Evolutionary conservation across 495 filamentous ascomycete genomes (phyloP).

Genomic region (Parathielavia appendiculata): DNA sequence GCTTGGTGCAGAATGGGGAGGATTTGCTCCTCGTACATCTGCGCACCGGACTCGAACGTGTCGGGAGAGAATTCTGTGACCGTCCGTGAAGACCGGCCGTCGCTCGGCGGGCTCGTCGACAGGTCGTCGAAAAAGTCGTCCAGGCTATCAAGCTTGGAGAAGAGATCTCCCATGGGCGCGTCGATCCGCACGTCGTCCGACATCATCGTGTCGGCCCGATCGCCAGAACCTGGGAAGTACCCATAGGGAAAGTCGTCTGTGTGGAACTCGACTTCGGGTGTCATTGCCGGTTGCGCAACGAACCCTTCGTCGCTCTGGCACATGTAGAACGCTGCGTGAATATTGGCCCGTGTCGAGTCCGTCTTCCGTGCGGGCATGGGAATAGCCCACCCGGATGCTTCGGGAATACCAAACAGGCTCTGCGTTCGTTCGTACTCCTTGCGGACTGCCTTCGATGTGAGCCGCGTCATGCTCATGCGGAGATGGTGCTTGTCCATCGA

Average conservation of each 20-base stretch:
- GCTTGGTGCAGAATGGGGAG: slow-evolving; percentile 80
- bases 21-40: slow-evolving; percentile 90
- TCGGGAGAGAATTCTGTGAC: slow-evolving; percentile 58
- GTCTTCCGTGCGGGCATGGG: slow-evolving; percentile 89
- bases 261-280: slow-evolving; percentile 87
- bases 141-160: slow-evolving; percentile 83
- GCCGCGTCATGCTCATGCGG: slow-evolving; percentile 91
- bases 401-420: slow-evolving; percentile 93
- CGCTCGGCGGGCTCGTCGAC: slow-evolving; percentile 49
- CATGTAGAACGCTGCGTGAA: slow-evolving; percentile 95
- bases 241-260: slow-evolving; percentile 79
- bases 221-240: slow-evolving; percentile 59
- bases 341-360: slow-evolving; percentile 75
- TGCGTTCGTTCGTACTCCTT: slow-evolving; percentile 94
- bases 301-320: slow-evolving; percentile 54
- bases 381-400: slow-evolving; percentile 93
- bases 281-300: slow-evolving; percentile 61
- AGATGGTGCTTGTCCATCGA: slow-evolving; percentile 90
- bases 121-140: slow-evolving; percentile 88
- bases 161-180: slow-evolving; percentile 70
- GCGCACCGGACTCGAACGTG: slow-evolving; percentile 67
- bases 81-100: slow-evolving; percentile 54
- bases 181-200: slow-evolving; percentile 76
- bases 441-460: slow-evolving; percentile 71
- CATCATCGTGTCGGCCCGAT: slow-evolving; percentile 81